Conservation (phyloP, 805 yeast species). For the Suhomyces canberraensis region DNA sequence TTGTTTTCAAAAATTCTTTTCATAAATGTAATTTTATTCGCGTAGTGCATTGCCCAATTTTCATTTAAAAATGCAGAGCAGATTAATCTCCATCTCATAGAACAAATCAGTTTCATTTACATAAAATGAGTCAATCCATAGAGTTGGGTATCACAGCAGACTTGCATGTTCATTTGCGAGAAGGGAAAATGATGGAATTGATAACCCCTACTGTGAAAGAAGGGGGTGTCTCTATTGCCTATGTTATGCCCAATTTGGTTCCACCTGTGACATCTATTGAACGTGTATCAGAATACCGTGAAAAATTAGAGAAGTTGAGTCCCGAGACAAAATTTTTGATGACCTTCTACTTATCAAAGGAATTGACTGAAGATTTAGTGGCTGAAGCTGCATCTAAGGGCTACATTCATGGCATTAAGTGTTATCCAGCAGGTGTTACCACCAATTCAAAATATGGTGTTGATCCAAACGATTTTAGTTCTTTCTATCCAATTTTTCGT, state of each 20-base stretch:
- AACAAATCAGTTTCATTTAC: too few species aligned
- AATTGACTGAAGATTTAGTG: constrained; percentile 81
- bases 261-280: constrained; percentile 87
- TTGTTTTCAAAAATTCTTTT: too few species aligned
- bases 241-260: constrained; percentile 92
- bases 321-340: constrained; percentile 86
- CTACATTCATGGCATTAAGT: constrained; percentile 83
- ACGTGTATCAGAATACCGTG: constrained; percentile 67
- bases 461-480: constrained; percentile 85
- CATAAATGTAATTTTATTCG: too few species aligned
- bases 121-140: too few species aligned
- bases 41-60: too few species aligned
- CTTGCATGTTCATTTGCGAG: constrained; percentile 94
- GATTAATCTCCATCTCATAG: too few species aligned
- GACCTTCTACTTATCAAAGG: constrained; percentile 80
- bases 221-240: constrained; percentile 91
- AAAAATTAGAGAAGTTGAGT: constrained; percentile 57
- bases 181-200: constrained; percentile 87
- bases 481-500: constrained; percentile 83
- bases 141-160: constrained; percentile 78
- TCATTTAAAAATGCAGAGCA: too few species aligned
- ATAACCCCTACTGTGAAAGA: constrained; percentile 85
- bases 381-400: constrained; percentile 69
- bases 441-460: constrained; percentile 93
- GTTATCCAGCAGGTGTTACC: constrained; percentile 99